Evolutionary conservation across 2,329 filamentous ascomycete genomes (phyloP).

Genomic region (Atkinsonella texensis): DNA sequence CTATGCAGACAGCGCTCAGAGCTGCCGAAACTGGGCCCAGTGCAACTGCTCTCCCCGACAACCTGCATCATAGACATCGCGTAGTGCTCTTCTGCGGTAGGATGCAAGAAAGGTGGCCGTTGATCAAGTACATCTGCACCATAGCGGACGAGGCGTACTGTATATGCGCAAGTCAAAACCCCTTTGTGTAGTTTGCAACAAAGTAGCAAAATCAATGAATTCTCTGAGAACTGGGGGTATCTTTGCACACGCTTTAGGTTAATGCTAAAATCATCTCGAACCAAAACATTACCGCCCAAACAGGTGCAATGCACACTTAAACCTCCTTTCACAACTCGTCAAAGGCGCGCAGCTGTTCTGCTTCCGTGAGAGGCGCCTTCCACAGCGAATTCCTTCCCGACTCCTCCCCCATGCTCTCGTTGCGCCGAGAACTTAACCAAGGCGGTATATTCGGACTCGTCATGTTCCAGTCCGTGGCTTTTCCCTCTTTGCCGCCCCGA

Average conservation of each 20-base stretch:
- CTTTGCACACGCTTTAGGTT: neutral
- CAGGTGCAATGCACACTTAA: neutral
- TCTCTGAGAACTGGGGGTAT: neutral
- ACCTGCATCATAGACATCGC: neutral
- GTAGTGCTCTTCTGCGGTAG: no score
- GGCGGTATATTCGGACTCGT: constrained; percentile 5
- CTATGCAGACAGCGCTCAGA: neutral
- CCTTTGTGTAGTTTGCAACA: neutral
- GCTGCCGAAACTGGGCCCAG: neutral
- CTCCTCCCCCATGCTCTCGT: constrained; percentile 11
- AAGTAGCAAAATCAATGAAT: neutral
- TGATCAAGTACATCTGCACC: no score
- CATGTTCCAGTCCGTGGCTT: constrained; percentile 1
- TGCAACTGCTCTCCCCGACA: neutral
- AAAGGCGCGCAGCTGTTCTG: constrained; percentile 30
- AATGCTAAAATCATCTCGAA: neutral
- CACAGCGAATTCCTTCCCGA: constrained; percentile 13
- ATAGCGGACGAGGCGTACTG: no score
- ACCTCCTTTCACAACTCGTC: constrained; percentile 31
- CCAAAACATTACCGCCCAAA: neutral
- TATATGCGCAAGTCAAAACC: neutral
- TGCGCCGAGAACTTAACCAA: constrained; percentile 8
- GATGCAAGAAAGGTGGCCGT: no score
- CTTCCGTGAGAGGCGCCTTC: constrained; percentile 17
- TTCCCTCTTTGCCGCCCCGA: constrained; percentile 1